phyloP scores from a whole-genome alignment of 345 rosid species.

The Aquilaria sinensis region DNA sequence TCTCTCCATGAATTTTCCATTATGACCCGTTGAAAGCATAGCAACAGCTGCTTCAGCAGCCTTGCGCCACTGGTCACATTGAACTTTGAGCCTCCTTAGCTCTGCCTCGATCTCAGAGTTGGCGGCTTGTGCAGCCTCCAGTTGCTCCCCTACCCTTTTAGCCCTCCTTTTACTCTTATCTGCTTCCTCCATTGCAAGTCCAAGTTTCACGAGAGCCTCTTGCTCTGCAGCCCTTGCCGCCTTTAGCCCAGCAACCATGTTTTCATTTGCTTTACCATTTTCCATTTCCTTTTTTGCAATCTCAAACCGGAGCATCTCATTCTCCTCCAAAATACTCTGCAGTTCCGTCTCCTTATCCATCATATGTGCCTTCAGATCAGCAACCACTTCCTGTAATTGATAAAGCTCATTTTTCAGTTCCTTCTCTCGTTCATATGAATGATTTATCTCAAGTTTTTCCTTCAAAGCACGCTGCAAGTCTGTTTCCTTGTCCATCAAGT shows the following conservation, averaged over 20 bases:
- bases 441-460: conserved; percentile 46
- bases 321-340: conserved; percentile 57
- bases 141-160: conserved; percentile 60
- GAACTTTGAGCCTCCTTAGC: conserved; percentile 85
- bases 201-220: conserved; percentile 65
- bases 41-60: conserved; percentile 97
- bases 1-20: conserved; percentile 62
- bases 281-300: conserved; percentile 41
- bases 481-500: conserved; percentile 85
- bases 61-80: conserved; percentile 97
- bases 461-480: conserved; percentile 65
- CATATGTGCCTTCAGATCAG: conserved; percentile 53
- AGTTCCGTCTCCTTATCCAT: conserved; percentile 78
- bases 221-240: conserved; percentile 42
- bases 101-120: conserved; percentile 70
- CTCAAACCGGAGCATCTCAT: conserved; percentile 53
- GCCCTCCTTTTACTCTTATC: conserved; percentile 71
- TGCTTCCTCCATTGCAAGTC: conserved; percentile 71
- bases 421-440: conserved; percentile 21
- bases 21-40: conserved; percentile 77
- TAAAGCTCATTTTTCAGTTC: conserved; percentile 36
- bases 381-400: conserved; percentile 37
- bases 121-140: conserved; percentile 71
- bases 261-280: conserved; percentile 21
- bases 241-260: conserved; percentile 28